Percentiles rank a stretch among this genome's conserved stretches.
These are phyloP conservation scores for Butyriboletus loyo DNA, from an alignment of 768 basidiomycete species.

Conservation along the genomic window DNA sequence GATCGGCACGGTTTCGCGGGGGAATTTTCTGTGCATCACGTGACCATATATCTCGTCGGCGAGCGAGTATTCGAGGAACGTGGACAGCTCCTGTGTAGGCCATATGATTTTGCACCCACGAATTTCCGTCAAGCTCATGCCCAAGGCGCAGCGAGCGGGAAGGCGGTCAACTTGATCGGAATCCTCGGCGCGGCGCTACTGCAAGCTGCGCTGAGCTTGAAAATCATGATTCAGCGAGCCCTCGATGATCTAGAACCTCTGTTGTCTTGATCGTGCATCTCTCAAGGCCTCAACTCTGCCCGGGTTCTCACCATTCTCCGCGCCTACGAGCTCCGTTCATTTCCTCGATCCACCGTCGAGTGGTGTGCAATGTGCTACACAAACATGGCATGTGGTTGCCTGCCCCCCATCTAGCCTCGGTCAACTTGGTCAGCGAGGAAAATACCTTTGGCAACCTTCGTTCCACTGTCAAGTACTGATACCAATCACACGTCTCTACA, in stretches of 20 bases:
- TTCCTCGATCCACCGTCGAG: constrained; percentile 4
- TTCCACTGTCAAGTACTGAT: background rate
- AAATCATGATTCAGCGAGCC: constrained; percentile 17
- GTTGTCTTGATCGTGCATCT: background rate
- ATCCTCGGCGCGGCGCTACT: constrained; percentile 17
- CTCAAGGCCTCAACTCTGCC: background rate
- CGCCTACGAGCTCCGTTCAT: background rate
- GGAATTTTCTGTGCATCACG: constrained; percentile 1
- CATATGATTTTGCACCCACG: background rate
- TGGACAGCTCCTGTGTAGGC: background rate
- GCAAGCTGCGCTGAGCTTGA: constrained; percentile 15
- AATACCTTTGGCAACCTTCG: background rate
- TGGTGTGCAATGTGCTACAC: background rate
- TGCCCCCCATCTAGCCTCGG: background rate
- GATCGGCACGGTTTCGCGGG: constrained; percentile 9
- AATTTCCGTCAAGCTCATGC: background rate
- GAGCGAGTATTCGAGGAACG: background rate
- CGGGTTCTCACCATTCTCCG: background rate
- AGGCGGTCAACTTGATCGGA: constrained; percentile 17
- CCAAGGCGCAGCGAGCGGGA: background rate
- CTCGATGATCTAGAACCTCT: background rate
- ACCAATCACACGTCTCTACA: constrained; percentile 3
- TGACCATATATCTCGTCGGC: background rate
- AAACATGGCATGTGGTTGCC: constrained; percentile 9
- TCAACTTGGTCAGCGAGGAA: background rate